phyloP scores from a whole-genome alignment of 129 eudicot species.

The Kitagawia praeruptora region DNA sequence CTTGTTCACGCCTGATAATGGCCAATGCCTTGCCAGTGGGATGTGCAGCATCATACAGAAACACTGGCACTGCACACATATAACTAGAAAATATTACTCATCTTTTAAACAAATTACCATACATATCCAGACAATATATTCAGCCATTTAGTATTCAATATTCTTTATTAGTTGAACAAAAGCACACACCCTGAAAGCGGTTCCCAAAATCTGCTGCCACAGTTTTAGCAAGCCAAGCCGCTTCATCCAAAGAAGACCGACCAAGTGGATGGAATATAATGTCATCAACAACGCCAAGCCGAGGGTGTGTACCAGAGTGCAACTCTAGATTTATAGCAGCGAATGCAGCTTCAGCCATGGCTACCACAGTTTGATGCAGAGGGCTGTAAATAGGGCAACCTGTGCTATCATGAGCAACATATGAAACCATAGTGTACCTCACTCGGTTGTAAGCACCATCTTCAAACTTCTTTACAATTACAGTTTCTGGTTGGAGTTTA shows the following conservation, averaged over 20 bases:
- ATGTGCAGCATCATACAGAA: conserved; percentile 41
- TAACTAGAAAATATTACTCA: not conserved
- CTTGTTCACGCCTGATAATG: conserved; percentile 38
- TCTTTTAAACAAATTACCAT: not conserved
- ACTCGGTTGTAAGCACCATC: conserved; percentile 37
- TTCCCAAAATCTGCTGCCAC: conserved; percentile 42
- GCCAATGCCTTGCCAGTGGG: conserved; percentile 43
- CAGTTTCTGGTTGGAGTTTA: conserved; percentile 28
- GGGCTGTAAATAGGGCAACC: conserved; percentile 54
- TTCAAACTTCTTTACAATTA: conserved; percentile 38
- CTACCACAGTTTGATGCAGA: conserved; percentile 37
- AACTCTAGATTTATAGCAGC: conserved; percentile 34
- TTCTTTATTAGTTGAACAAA: not conserved
- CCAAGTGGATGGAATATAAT: conserved; percentile 41
- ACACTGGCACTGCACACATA: conserved; percentile 39
- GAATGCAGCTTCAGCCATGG: conserved; percentile 46
- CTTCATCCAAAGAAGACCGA: conserved; percentile 49
- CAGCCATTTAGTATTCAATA: not conserved
- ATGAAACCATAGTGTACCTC: conserved; percentile 39
- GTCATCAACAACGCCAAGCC: conserved; percentile 59
- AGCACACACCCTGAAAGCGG: conserved; percentile 33
- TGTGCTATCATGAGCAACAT: conserved; percentile 41
- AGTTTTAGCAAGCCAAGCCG: conserved; percentile 47
- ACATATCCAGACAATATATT: not conserved
- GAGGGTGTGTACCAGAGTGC: conserved; percentile 45